Conservation (phyloP, 257 asterid species). For the Lavandula angustifolia region DNA sequence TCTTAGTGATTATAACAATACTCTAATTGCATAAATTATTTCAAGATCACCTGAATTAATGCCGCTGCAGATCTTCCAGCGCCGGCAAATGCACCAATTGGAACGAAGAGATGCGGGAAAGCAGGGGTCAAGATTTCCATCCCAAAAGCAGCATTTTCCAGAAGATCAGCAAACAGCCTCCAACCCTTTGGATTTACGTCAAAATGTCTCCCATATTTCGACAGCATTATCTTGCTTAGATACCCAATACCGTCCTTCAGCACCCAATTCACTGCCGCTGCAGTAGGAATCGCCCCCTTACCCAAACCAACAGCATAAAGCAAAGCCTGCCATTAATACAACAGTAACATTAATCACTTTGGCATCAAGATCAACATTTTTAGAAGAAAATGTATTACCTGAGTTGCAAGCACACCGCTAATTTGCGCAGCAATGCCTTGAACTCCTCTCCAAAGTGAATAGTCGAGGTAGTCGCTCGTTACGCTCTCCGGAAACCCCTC, state of each 20-base stretch:
- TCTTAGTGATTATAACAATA: neutral
- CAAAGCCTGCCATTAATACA: slow-evolving; percentile 58
- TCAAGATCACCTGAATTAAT: slow-evolving; percentile 70
- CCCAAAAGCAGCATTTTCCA: slow-evolving; percentile 96
- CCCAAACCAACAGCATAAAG: slow-evolving; percentile 98
- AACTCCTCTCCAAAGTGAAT: slow-evolving; percentile 97
- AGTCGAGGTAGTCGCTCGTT: slow-evolving; percentile 87
- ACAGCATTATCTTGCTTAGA: slow-evolving; percentile 82
- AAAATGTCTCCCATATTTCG: slow-evolving; percentile 92
- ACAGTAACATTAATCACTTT: slow-evolving; percentile 13
- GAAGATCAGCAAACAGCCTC: slow-evolving; percentile 92
- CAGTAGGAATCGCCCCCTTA: slow-evolving; percentile 96
- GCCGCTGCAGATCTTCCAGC: slow-evolving; percentile 97
- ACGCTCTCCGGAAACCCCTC: slow-evolving; percentile 95
- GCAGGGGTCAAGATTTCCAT: slow-evolving; percentile 94
- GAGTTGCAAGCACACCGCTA: slow-evolving; percentile 95
- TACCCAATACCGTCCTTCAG: slow-evolving; percentile 98
- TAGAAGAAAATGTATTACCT: slow-evolving; percentile 44
- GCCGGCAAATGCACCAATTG: slow-evolving; percentile 93
- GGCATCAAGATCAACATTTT: slow-evolving; percentile 21
- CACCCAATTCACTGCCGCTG: slow-evolving; percentile 98
- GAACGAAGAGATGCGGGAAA: slow-evolving; percentile 94
- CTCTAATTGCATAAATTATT: neutral
- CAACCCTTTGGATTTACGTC: slow-evolving; percentile 97
- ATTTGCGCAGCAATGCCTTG: slow-evolving; percentile 96